These are phyloP conservation scores for Suillus sp. DNA, from an alignment of 768 basidiomycete species.

Conservation along the genomic window DNA sequence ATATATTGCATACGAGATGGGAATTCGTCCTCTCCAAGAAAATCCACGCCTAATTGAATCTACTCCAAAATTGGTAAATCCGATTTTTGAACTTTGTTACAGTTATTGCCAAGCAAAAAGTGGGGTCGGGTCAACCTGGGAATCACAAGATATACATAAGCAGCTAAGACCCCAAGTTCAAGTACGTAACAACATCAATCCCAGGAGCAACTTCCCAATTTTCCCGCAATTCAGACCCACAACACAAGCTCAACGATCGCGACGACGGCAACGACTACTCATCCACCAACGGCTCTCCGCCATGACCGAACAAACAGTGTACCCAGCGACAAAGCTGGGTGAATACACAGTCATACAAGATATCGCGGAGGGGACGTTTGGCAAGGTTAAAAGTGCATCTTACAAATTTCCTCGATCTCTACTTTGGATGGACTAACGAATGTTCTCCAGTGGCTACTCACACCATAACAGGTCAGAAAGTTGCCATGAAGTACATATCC, in stretches of 20 bases:
- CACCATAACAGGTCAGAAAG: constrained; percentile 90
- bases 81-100: constrained; percentile 3
- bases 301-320: constrained; percentile 35
- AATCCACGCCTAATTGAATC: constrained; percentile 8
- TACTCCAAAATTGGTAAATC: constrained; percentile 2
- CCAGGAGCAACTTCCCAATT: constrained; percentile 27
- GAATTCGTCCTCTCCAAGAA: not conserved
- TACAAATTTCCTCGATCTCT: constrained; percentile 21
- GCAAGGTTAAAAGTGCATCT: constrained; percentile 95
- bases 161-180: constrained; percentile 3
- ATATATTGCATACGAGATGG: not conserved
- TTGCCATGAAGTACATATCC: constrained; percentile 97
- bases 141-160: constrained; percentile 7
- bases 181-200: constrained; percentile 23
- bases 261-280: constrained; percentile 10
- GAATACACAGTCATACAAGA: constrained; percentile 88
- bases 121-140: constrained; percentile 1
- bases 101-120: constrained; percentile 4
- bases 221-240: constrained; percentile 18
- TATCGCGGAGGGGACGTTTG: constrained; percentile 96
- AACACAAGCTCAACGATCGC: constrained; percentile 13
- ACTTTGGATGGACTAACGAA: constrained; percentile 17
- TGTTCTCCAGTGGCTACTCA: constrained; percentile 79
- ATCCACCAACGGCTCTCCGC: constrained; percentile 23
- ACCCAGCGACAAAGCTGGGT: constrained; percentile 76